A percentile compares a stretch with the other conserved stretches of the same genome.
These are phyloP conservation scores for Trichoderma guizhouense DNA, from an alignment of 2,329 filamentous ascomycete species.

Conservation along the genomic window DNA sequence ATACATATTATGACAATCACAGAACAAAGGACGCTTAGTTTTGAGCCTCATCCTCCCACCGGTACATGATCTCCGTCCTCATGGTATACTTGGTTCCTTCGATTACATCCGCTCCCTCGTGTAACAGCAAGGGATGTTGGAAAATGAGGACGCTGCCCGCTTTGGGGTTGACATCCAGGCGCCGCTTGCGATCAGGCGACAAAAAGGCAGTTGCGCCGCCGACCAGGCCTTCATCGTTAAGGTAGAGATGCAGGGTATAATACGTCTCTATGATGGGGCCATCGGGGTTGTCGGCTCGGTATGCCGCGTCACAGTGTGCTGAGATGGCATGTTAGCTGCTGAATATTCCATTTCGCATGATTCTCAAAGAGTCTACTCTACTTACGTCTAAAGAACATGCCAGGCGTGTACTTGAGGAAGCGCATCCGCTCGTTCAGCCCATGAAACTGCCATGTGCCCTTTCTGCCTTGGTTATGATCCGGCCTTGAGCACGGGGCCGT, in stretches of 20 bases:
- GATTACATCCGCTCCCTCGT: conserved; percentile 52
- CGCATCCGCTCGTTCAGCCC: conserved; percentile 70
- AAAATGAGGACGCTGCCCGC: conserved; percentile 59
- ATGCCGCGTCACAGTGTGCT: conserved; percentile 67
- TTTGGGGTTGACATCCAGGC: conserved; percentile 53
- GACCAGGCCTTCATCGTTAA: conserved; percentile 36
- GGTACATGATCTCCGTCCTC: conserved; percentile 54
- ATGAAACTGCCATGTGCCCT: conserved; percentile 40
- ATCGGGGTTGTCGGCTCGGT: conserved; percentile 33
- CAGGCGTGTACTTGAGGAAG: conserved; percentile 68
- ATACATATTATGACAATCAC: neutral
- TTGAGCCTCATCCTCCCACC: conserved; percentile 24
- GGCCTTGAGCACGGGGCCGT: conserved; percentile 27
- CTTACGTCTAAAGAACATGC: conserved; percentile 66
- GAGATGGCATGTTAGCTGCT: conserved; percentile 16
- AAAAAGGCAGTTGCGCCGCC: conserved; percentile 57
- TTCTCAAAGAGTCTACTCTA: neutral
- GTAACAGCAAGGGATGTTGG: conserved; percentile 50
- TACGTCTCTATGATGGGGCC: conserved; percentile 50
- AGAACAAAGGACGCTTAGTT: neutral
- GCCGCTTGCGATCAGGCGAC: conserved; percentile 38
- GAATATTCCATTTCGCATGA: neutral
- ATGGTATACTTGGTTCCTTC: conserved; percentile 55
- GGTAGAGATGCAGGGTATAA: conserved; percentile 55
- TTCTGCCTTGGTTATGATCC: conserved; percentile 24